phyloP scores from a whole-genome alignment of 495 filamentous ascomycete genomes.

The Podospora tetraspora region DNA sequence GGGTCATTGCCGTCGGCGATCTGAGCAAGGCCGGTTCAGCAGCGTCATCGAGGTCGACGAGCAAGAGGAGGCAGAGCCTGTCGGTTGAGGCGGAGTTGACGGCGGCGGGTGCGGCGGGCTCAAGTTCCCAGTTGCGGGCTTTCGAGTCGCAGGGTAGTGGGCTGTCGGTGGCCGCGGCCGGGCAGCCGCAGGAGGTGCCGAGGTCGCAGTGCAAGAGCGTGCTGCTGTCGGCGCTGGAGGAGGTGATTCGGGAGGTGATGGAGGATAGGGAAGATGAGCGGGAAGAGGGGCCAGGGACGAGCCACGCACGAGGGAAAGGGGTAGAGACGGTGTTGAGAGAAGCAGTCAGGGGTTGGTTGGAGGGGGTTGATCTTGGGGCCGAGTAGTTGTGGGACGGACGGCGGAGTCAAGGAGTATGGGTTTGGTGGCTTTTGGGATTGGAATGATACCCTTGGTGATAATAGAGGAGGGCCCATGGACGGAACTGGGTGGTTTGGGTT shows the following conservation, averaged over 20 bases:
- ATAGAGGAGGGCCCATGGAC: neutral
- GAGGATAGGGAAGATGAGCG: slow-evolving; percentile 29
- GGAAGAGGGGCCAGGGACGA: slow-evolving; percentile 5
- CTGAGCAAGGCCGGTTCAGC: slow-evolving; percentile 38
- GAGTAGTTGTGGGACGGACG: neutral
- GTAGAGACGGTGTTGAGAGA: slow-evolving; percentile 37
- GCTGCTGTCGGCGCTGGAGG: slow-evolving; percentile 42
- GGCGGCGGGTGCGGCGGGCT: neutral
- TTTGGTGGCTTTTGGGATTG: neutral
- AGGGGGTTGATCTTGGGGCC: slow-evolving; percentile 33
- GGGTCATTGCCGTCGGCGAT: slow-evolving; percentile 52
- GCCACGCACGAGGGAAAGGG: slow-evolving; percentile 17
- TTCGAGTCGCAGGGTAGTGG: neutral
- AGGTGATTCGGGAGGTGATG: slow-evolving; percentile 44
- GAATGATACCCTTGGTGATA: neutral
- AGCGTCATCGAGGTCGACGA: slow-evolving; percentile 39
- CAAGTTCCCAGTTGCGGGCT: neutral
- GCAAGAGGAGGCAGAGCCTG: slow-evolving; percentile 35
- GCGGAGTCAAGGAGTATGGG: neutral
- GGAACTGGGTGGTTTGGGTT: neutral
- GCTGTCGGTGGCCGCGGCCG: neutral
- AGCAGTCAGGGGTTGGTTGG: slow-evolving; percentile 43
- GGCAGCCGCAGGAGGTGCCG: slow-evolving; percentile 32
- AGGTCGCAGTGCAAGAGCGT: slow-evolving; percentile 45
- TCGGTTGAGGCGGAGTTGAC: neutral